Base-by-base conservation (phyloP, 225 moss, liverwort and hornwort genomes). In the Neckera pumila region DNA sequence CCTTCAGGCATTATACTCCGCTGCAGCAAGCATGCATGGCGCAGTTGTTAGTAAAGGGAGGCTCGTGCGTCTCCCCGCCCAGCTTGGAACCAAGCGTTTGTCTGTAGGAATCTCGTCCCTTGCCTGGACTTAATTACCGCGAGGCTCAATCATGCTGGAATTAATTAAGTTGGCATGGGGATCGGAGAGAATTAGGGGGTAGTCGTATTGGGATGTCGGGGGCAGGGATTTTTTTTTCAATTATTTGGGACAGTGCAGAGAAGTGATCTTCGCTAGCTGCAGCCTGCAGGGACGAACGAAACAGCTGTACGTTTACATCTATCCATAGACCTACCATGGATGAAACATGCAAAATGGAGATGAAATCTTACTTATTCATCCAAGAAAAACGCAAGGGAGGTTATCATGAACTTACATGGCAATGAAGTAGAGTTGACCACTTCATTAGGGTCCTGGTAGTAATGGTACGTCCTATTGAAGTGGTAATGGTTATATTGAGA, bases 21-120 rank as follows among this genome's bases (percentile, higher is more conserved):
- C 82, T 82, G 82, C 53, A 82, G 67, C 74, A 47, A 71, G 74
- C 70, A 73, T 78, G 74, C 70, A 73, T 78, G 62, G 64, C 38
- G 64, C 87, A 66, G 79, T 65, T 23, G 77, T 54, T 84, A 84
- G 82, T 70, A 71, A 91, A 63, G 79, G 78, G 27, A 79, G 83
- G 71, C 51, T 73, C 71, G 84, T 81, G 84, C 42, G 43, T 78
- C 78, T 66, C 64, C 62, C 83, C 86, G 78, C 83, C 91, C 72
- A 56, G 34, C 82, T 88, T 90, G 85, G 91, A 89, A 67, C 45
- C 67, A 80, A 91, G 91, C 40, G 89, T 81, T 91, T 89, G 91
- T 87, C 87, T 60, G 36, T 74, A 84, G 80, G 89, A 77, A 89
- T 80, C 89, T 87, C 60, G 25, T 80, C 80, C 31, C 84, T 70